Evolutionary conservation across 2,329 filamentous ascomycete genomes (phyloP), one percentile per base, ranked within the genome.

Genomic region (Fusarium newnesense): DNA sequence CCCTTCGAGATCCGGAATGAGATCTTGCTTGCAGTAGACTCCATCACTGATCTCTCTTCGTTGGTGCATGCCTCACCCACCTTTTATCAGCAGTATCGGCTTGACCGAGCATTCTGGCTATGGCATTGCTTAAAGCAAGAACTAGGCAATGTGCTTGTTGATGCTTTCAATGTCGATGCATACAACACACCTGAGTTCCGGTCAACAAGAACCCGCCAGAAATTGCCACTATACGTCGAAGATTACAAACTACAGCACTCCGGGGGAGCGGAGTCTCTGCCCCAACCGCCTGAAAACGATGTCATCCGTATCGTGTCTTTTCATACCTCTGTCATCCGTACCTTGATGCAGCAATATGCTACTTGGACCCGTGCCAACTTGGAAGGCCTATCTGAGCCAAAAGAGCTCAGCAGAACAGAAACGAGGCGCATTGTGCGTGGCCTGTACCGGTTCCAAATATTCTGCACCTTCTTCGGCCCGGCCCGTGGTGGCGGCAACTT

Each of bases 381-480:
- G n/a, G n/a, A n/a, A n/a, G n/a, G n/a, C n/a, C n/a, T n/a, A n/a
- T n/a, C n/a, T n/a, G n/a, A n/a, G n/a, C n/a, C n/a, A n/a, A n/a
- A 59, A 11, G 47, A 59, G 5, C 21, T 62, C 15, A 69, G 61
- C 40, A 30, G 26, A 39, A 67, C 47, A 13, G 69, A 74, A 54
- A 21, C 34, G n/a, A 19, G 11, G 19, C 65, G 69, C n/a, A 43
- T 74, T n/a, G 7, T 46, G 16, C 50, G 69, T 36, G 69, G 37
- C 19, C 24, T 72, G 11, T 70, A 72, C 40, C 71, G 60, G 28
- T 74, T 74, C 40, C 56, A 74, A 16, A 28, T 72, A 24, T 47
- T 43, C 39, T n/a, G n/a, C n/a, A n/a, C n/a, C n/a, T n/a, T n/a
- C n/a, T n/a, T n/a, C n/a, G n/a, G n/a, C n/a, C n/a, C n/a, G n/a